A percentile compares a stretch with the other conserved stretches of the same genome.
Conservation (phyloP, 352 stramenopile species). For the Pythium rhizo-oryzae region DNA sequence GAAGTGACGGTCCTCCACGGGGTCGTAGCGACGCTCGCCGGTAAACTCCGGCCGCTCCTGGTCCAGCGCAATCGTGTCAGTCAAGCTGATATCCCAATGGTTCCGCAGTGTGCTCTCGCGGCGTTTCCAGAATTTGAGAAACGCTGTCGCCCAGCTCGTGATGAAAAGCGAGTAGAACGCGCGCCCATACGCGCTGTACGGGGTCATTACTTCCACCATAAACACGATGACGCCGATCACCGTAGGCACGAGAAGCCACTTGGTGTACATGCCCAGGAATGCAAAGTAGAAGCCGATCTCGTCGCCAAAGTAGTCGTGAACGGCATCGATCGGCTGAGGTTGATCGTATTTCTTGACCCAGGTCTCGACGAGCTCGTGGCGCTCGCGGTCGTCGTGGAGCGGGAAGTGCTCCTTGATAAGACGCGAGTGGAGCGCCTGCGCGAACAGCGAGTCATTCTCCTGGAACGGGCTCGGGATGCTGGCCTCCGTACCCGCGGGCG, state of each 20-base stretch:
- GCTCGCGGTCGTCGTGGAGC: slow-evolving; percentile 75
- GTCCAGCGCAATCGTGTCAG: slow-evolving; percentile 51
- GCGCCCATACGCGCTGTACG: slow-evolving; percentile 61
- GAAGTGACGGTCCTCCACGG: slow-evolving; percentile 82
- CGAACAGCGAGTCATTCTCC: slow-evolving; percentile 67
- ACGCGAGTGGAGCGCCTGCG: slow-evolving; percentile 67
- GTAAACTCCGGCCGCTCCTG: slow-evolving; percentile 65
- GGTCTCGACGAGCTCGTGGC: slow-evolving; percentile 56
- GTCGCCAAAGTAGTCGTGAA: slow-evolving; percentile 83
- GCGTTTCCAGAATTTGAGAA: slow-evolving; percentile 93
- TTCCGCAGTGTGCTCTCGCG: slow-evolving; percentile 84
- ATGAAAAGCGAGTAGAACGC: slow-evolving; percentile 90
- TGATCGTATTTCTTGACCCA: slow-evolving; percentile 80
- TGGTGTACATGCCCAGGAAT: slow-evolving; percentile 96
- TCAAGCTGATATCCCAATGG: slow-evolving; percentile 74
- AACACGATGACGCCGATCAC: slow-evolving; percentile 90
- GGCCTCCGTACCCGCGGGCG: slow-evolving; percentile 21
- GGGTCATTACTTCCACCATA: slow-evolving; percentile 68
- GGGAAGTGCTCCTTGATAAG: slow-evolving; percentile 75
- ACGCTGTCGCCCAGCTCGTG: slow-evolving; percentile 88
- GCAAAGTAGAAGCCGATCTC: slow-evolving; percentile 98
- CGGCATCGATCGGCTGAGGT: slow-evolving; percentile 54
- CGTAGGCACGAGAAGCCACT: slow-evolving; percentile 92
- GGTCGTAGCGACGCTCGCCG: slow-evolving; percentile 74
- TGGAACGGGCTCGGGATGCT: slow-evolving; percentile 61